Evolutionary conservation across 192 early-diverging fungal genomes (phyloP), one percentile per base, ranked within the genome.

Genomic region (Fimicolochytrium jonesii): DNA sequence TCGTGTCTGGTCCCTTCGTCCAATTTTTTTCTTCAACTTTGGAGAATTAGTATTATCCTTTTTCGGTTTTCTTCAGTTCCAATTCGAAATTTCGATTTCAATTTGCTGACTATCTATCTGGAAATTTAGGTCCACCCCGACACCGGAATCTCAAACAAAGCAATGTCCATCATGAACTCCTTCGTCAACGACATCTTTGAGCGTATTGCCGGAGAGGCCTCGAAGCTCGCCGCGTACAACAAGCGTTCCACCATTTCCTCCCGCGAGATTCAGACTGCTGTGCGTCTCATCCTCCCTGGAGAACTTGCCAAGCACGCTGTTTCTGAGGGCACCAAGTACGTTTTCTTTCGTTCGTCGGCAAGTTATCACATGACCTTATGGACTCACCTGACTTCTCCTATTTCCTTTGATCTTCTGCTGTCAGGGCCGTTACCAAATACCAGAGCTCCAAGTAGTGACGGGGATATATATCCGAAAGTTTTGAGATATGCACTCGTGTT

Each of bases 111-210:
- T n/a, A n/a, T n/a, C n/a, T n/a, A n/a, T n/a, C n/a, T 4, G 6
- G n/a, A 15, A 23, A 23, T 0, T 6, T 31, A 59, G 57, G 62
- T 94, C 57, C 92, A 96, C 83, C 93, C 93, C 60, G 92, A 94
- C 71, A 93, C 90, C 30, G 92, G 93, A 77, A 92, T 96, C 78
- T 94, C 92, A 61, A 92, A 92, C 87, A 93, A 92, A 82, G 91
- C 93, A 77, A 96, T 96, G 93, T 90, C 88, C 28, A 93, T 92
- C 77, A 81, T 92, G 71, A 94, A 95, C 90, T 93, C 91, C 36
- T 95, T 94, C 70, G 92, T 95, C 57, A 90, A 93, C 79, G 93
- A 94, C 79, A 96, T 96, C 75, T 96, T 94, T 73, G 93, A 94
- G 79, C 90, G 92, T 67, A 92, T 94, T 54, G 92, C 93, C 41